Percentiles rank a stretch among this genome's conserved stretches.
These are phyloP conservation scores for Acidiella bohemica DNA, from an alignment of 495 filamentous ascomycete species.

Conservation along the genomic window DNA sequence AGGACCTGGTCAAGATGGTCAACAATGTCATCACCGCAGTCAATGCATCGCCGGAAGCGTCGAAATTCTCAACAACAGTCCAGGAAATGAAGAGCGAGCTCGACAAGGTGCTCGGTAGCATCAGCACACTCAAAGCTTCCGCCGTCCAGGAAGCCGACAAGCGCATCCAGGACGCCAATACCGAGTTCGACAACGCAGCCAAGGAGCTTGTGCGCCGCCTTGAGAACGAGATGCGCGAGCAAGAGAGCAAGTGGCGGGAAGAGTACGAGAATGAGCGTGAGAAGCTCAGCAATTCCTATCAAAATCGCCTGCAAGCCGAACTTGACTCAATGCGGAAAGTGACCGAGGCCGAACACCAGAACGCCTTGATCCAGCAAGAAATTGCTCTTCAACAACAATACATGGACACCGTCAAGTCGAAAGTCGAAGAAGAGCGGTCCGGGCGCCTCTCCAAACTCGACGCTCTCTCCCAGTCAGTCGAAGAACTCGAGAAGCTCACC, in stretches of 20 bases:
- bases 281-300: slow-evolving; percentile 57
- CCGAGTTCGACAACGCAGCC: slow-evolving; percentile 67
- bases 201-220: slow-evolving; percentile 60
- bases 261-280: slow-evolving; percentile 86
- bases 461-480: slow-evolving; percentile 61
- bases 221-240: slow-evolving; percentile 54
- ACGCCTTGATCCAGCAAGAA: slow-evolving; percentile 81
- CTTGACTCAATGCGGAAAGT: slow-evolving; percentile 59
- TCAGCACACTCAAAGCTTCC: slow-evolving; percentile 52
- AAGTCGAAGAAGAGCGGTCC: slow-evolving; percentile 78
- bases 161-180: slow-evolving; percentile 55
- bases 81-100: slow-evolving; percentile 72
- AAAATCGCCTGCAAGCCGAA: slow-evolving; percentile 63
- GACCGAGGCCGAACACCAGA: slow-evolving; percentile 64
- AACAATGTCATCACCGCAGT: slow-evolving; percentile 91
- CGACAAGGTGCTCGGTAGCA: slow-evolving; percentile 58
- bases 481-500: slow-evolving; percentile 72
- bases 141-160: slow-evolving; percentile 59
- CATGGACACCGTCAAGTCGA: slow-evolving; percentile 56
- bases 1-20: slow-evolving; percentile 86
- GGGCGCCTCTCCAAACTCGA: slow-evolving; percentile 74
- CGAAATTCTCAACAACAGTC: slow-evolving; percentile 62
- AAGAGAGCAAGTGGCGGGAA: slow-evolving; percentile 65
- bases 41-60: slow-evolving; percentile 62
- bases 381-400: slow-evolving; percentile 76